Conservation (phyloP, 164 flowering plant genomes). For the Euptelea pleiosperma region DNA sequence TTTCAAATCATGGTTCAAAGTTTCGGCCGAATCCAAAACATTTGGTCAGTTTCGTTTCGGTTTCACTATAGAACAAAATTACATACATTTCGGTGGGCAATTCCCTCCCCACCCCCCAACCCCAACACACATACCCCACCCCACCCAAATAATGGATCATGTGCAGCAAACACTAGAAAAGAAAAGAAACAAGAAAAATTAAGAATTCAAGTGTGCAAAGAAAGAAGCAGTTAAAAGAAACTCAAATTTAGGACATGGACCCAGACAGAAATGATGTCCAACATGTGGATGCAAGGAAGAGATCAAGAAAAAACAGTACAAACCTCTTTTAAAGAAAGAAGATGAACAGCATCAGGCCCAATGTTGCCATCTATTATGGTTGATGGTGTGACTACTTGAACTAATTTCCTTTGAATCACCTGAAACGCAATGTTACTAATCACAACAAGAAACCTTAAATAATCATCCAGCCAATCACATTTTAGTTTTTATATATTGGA, state of each 20-base stretch:
- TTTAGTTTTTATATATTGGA: not conserved
- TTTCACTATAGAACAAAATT: no score
- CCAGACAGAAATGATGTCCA: not conserved
- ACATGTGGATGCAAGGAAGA: not conserved
- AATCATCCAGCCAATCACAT: not conserved
- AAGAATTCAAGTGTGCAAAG: not conserved
- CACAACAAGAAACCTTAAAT: constrained; percentile 2
- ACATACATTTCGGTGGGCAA: no score
- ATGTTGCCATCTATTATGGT: constrained; percentile 61
- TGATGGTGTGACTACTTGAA: constrained; percentile 77
- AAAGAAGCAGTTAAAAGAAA: not conserved
- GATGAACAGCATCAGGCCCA: constrained; percentile 91
- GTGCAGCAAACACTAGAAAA: no score
- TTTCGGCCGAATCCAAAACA: no score
- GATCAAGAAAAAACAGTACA: constrained; percentile 12
- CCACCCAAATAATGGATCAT: no score
- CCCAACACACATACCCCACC: no score
- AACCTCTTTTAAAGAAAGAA: constrained; percentile 92
- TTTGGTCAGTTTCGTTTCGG: no score
- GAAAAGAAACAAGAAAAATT: no score
- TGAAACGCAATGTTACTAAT: constrained; percentile 30
- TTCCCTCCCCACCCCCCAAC: no score
- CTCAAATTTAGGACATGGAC: not conserved
- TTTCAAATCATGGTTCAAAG: no score
- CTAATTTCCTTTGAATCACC: constrained; percentile 81